A percentile compares a stretch with the other conserved stretches of the same genome.
phyloP scores from a whole-genome alignment of 2,329 filamentous ascomycete genomes.

The Pseudogymnoascus sp. region DNA sequence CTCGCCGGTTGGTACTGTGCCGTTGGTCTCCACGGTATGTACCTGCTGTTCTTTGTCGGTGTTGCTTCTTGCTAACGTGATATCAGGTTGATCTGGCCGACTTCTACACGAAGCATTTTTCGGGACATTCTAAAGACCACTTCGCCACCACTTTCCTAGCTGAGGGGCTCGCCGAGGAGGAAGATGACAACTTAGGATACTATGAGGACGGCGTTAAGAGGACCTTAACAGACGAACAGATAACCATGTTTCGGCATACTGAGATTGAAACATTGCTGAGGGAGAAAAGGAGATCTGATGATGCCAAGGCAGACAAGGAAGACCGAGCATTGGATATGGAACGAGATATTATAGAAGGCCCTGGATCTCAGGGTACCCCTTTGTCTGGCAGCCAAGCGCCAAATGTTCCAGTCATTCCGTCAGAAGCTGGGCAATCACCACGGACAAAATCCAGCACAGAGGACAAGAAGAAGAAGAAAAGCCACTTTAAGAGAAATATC shows the following conservation, averaged over 20 bases:
- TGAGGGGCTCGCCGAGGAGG: constrained; percentile 34
- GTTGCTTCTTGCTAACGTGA: background rate
- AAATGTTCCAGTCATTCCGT: background rate
- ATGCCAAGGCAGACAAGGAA: constrained; percentile 11
- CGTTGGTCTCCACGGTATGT: background rate
- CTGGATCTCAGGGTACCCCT: background rate
- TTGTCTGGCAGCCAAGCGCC: background rate
- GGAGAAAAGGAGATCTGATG: constrained; percentile 30
- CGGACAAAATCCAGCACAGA: background rate
- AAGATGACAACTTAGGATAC: constrained; percentile 67
- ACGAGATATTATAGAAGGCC: background rate
- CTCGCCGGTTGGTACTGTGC: background rate
- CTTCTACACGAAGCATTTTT: constrained; percentile 56
- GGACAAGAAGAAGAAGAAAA: constrained; percentile 20
- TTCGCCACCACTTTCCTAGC: constrained; percentile 40
- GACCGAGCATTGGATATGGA: background rate
- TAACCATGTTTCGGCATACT: constrained; percentile 81
- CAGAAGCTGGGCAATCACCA: background rate
- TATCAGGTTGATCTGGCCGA: constrained; percentile 47
- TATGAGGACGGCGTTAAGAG: constrained; percentile 82
- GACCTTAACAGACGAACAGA: constrained; percentile 84
- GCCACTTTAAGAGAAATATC: constrained; percentile 32
- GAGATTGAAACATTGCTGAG: constrained; percentile 68
- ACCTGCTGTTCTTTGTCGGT: background rate
- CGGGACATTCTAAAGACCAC: constrained; percentile 33